Conservation (phyloP, 345 rosid genomes). For the Murraya paniculata region DNA sequence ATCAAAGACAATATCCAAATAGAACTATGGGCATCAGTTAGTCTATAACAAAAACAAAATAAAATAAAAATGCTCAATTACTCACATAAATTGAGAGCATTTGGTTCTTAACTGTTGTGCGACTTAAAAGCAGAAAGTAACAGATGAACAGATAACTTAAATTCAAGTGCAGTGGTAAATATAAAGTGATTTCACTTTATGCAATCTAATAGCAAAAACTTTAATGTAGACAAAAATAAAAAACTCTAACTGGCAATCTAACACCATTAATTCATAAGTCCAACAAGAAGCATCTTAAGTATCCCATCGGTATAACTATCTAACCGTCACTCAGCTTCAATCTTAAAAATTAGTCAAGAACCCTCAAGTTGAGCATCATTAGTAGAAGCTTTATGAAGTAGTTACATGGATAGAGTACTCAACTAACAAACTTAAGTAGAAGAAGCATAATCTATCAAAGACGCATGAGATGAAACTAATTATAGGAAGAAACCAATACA, state of each 20-base stretch:
- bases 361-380: not conserved
- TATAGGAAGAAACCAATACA: not conserved
- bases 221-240: not conserved
- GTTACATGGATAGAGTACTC: not conserved
- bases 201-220: not conserved
- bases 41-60: not conserved
- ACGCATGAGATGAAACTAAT: not conserved
- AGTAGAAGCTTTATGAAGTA: not conserved
- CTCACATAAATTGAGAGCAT: not conserved
- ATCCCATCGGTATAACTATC: not conserved
- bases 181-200: not conserved
- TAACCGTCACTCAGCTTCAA: not conserved
- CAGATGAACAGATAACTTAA: not conserved
- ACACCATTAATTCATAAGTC: not conserved
- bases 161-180: not conserved
- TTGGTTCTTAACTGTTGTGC: not conserved
- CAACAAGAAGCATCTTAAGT: not conserved
- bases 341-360: not conserved
- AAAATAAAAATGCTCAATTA: not conserved
- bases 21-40: not conserved
- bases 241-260: not conserved
- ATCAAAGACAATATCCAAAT: not conserved
- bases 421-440: not conserved
- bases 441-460: not conserved
- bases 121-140: not conserved